Percentiles rank a stretch among this genome's conserved stretches.
Evolutionary conservation across 345 rosid genomes (phyloP).

Genomic region (Eucalyptus pauciflora): DNA sequence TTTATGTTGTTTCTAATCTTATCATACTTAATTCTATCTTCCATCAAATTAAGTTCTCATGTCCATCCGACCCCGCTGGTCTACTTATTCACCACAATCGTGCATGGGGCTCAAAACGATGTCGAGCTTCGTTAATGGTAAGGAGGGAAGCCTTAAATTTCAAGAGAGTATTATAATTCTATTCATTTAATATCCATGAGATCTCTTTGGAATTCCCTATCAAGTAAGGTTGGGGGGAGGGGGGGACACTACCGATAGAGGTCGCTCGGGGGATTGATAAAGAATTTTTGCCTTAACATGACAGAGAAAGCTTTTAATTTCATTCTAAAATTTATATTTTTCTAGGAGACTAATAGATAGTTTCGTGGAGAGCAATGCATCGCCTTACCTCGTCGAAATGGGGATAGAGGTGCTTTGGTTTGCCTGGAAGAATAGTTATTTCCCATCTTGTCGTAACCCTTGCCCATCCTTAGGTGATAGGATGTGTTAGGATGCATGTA

Average conservation of each 20-base stretch:
- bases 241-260: no score
- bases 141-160: background rate
- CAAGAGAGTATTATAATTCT: background rate
- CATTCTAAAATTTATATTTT: no score
- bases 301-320: no score
- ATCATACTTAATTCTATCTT: background rate
- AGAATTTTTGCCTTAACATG: background rate
- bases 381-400: background rate
- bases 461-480: background rate
- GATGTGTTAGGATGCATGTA: no score
- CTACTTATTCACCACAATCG: background rate
- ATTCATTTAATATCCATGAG: no score
- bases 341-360: no score
- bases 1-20: background rate
- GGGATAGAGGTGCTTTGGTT: background rate
- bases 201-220: no score
- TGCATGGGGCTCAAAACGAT: background rate
- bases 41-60: background rate
- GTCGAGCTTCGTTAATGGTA: background rate
- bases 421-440: background rate
- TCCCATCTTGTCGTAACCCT: background rate
- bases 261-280: no score
- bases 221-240: no score
- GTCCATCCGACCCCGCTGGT: background rate
- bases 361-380: background rate